Evolutionary conservation across 371 early-diverging fungal genomes (phyloP).

Genomic region (Mortierella sp.): DNA sequence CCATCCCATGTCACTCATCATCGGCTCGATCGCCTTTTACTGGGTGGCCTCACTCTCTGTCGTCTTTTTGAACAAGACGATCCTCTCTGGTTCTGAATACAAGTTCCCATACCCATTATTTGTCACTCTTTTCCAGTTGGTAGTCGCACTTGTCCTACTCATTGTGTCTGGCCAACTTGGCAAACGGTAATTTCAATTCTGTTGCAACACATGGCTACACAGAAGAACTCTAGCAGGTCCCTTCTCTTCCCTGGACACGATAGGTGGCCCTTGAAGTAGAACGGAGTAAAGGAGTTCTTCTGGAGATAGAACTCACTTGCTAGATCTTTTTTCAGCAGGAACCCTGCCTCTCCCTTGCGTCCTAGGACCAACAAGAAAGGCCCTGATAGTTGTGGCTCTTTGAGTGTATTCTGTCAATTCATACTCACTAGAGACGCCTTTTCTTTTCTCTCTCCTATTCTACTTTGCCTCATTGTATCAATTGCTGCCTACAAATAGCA

Average conservation of each 20-base stretch:
- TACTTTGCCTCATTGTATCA: too few relatives aligned
- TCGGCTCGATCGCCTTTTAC: constrained; percentile 72
- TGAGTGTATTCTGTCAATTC: too few relatives aligned
- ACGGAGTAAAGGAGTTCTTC: too few relatives aligned
- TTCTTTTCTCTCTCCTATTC: not conserved
- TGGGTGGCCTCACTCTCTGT: constrained; percentile 76
- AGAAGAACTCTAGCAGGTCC: too few relatives aligned
- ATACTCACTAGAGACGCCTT: too few relatives aligned
- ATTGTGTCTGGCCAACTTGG: constrained; percentile 70
- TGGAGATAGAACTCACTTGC: too few relatives aligned
- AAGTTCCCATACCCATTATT: constrained; percentile 75
- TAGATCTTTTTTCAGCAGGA: too few relatives aligned
- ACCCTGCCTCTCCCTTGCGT: too few relatives aligned
- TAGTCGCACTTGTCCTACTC: constrained; percentile 70
- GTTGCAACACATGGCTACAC: not conserved
- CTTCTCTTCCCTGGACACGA: too few relatives aligned
- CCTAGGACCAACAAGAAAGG: too few relatives aligned
- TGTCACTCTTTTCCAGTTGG: constrained; percentile 76
- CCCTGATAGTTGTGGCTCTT: too few relatives aligned
- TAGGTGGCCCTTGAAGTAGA: too few relatives aligned
- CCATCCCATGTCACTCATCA: constrained; percentile 63
- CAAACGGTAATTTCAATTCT: constrained; percentile 59
- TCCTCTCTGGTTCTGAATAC: constrained; percentile 69
- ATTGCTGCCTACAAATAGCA: constrained; percentile 36
- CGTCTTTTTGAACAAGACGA: constrained; percentile 82